Evolutionary conservation across 1,284 basidiomycete species (phyloP).

Genomic region (Kalmanozyma brasiliensis): DNA sequence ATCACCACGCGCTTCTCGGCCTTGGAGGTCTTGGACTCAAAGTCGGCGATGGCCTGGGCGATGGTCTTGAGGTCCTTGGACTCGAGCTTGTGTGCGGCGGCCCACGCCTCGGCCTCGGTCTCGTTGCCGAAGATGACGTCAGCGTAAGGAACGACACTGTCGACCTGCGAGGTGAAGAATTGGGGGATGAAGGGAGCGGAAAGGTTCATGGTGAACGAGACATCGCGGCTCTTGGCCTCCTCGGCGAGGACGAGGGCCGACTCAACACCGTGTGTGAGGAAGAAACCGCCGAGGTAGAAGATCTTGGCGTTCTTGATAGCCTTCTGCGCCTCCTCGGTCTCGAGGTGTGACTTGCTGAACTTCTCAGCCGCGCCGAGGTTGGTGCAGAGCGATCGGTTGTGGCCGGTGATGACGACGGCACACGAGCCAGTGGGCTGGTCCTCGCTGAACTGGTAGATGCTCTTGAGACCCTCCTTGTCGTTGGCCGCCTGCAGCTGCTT

Average conservation of each 20-base stretch:
- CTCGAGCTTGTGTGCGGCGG: constrained; percentile 71
- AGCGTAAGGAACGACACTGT: constrained; percentile 62
- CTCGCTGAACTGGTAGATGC: constrained; percentile 88
- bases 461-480: constrained; percentile 87
- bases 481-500: constrained; percentile 92
- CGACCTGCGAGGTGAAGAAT: constrained; percentile 79
- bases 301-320: constrained; percentile 83
- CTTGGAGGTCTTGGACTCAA: constrained; percentile 36
- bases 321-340: constrained; percentile 79
- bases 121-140: constrained; percentile 78
- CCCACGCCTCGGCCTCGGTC: constrained; percentile 89
- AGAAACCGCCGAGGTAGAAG: constrained; percentile 97
- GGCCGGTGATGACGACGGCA: constrained; percentile 93
- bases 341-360: constrained; percentile 83
- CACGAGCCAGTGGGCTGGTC: constrained; percentile 94
- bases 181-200: constrained; percentile 97
- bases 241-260: constrained; percentile 81
- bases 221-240: constrained; percentile 80
- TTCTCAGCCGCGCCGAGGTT: constrained; percentile 89
- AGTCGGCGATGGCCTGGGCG: constrained; percentile 65
- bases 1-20: constrained; percentile 81
- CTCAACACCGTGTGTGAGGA: constrained; percentile 91
- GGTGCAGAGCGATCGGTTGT: constrained; percentile 92
- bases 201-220: constrained; percentile 80
- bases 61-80: constrained; percentile 61